Evolutionary conservation across 176 grass and related monocot species (phyloP).

Genomic region (Oryza glaberrima): DNA sequence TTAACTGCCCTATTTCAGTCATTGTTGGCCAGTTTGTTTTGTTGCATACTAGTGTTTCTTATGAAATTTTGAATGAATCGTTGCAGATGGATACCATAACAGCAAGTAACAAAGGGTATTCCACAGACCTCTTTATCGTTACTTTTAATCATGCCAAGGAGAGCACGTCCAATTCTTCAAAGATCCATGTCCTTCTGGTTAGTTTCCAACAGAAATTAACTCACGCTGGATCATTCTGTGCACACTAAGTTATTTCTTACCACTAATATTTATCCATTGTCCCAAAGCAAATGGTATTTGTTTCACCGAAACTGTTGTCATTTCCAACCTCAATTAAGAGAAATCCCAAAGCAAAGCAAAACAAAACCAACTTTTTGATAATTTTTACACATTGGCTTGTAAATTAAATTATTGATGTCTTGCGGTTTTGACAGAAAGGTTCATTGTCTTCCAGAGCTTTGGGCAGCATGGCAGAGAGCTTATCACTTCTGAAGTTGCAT

Average conservation of each 20-base stretch:
- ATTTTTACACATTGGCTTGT: not conserved
- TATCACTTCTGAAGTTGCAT: constrained; percentile 95
- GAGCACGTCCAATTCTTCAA: constrained; percentile 46
- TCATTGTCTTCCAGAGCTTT: constrained; percentile 99
- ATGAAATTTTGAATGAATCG: not conserved
- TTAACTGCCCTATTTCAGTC: not conserved
- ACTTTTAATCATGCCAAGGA: constrained; percentile 73
- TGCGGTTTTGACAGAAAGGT: constrained; percentile 91
- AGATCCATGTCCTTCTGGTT: constrained; percentile 87
- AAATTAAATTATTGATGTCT: constrained; percentile 58
- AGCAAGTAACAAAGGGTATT: constrained; percentile 75
- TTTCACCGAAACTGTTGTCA: not conserved
- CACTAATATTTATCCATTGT: not conserved
- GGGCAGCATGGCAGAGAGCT: constrained; percentile 97
- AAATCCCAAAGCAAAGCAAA: not conserved
- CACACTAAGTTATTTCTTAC: not conserved
- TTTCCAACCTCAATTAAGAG: not conserved
- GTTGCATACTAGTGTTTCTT: not conserved
- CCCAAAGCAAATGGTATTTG: not conserved
- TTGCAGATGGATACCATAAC: constrained; percentile 78
- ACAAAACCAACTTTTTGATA: not conserved
- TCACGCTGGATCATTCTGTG: not conserved
- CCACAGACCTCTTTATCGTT: constrained; percentile 68
- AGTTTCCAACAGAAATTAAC: constrained; percentile 40
- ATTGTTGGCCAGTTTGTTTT: not conserved